phyloP scores from a whole-genome alignment of 768 basidiomycete genomes.

The Fomitopsis serialis region DNA sequence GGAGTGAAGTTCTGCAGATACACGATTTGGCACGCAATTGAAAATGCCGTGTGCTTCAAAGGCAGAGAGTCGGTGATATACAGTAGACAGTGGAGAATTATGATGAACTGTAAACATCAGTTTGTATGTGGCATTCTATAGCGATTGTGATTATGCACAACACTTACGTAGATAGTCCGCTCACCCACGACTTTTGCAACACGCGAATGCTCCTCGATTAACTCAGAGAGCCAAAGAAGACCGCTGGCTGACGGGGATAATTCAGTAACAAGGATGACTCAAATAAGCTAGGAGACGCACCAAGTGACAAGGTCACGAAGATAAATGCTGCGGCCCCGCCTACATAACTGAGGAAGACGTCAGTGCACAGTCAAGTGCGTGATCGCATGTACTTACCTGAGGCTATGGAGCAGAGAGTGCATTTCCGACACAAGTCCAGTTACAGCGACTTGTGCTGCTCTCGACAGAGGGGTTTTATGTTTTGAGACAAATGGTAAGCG shows the following conservation, averaged over 20 bases:
- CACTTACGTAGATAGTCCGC: slow-evolving; percentile 80
- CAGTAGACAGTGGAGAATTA: slow-evolving; percentile 70
- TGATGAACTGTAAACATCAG: slow-evolving; percentile 53
- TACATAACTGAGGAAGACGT: slow-evolving; percentile 49
- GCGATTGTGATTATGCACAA: not conserved
- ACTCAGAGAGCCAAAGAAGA: slow-evolving; percentile 86
- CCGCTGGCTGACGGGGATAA: slow-evolving; percentile 69
- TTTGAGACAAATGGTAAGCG: too few relatives aligned
- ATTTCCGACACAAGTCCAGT: slow-evolving; percentile 2
- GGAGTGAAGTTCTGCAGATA: slow-evolving; percentile 91
- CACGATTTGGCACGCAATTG: slow-evolving; percentile 76
- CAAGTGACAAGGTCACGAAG: slow-evolving; percentile 89
- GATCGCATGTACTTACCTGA: slow-evolving; percentile 8
- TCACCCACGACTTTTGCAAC: slow-evolving; percentile 80
- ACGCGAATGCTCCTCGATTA: slow-evolving; percentile 91
- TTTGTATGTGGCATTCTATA: not conserved
- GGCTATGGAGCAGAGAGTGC: slow-evolving; percentile 11
- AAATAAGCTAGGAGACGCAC: slow-evolving; percentile 37
- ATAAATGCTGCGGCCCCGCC: slow-evolving; percentile 75
- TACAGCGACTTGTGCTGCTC: too few relatives aligned
- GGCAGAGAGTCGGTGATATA: slow-evolving; percentile 82
- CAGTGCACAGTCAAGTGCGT: not conserved
- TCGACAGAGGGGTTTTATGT: too few relatives aligned
- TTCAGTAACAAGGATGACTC: slow-evolving; percentile 4
- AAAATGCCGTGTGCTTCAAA: slow-evolving; percentile 66